Evolutionary conservation across 2,329 filamentous ascomycete genomes (phyloP), one percentile per base, ranked within the genome.

Genomic region (Trichophyton mentagrophytes): DNA sequence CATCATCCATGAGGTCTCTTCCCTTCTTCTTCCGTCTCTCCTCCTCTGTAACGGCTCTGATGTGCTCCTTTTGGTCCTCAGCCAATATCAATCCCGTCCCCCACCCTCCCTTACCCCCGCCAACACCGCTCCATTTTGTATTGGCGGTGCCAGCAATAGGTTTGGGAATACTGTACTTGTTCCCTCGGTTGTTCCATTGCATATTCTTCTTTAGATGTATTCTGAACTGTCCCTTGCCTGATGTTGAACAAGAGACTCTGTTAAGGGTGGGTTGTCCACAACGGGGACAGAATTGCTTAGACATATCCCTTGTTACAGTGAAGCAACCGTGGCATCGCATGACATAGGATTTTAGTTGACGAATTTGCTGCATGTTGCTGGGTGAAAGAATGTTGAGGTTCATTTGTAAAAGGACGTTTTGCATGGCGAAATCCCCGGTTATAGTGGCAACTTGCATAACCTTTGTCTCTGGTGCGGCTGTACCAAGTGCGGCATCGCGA

Each of bases 351-450:
- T 90, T 92, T 65, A 97, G 82, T 62, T 88, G 85, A 42, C 85
- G 87, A 71, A 99, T 90, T 68, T 90, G 85, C 64, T 88, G 82
- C 63, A 97, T 79, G 15, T 84, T 82, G 0, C 73, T 73, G 5
- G 89, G 82, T 0, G 91, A 90, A 62, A 96, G 81, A 9, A 96
- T 83, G 71, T 93, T 89, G 57, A 99, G 83, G 76, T 96, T 96
- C 79, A 97, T 95, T 67, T 95, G 89, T 3, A 99, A 81, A 1
- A 93, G 83, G 6, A 97, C 90, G 72, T 97, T 97, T 77, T 97
- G 92, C 89, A 99, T 95, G 60, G 93, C 92, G 75, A 89, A 97
- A 78, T 99, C 93, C 61, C 88, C 90, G 1, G 93, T 97, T 70
- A 97, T 86, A 51, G 92, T 85, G n/a, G 90, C 92, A 15, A 89